phyloP scores from a whole-genome alignment of 1,284 basidiomycete species.

The Mycosarcoma mackinlayi region DNA sequence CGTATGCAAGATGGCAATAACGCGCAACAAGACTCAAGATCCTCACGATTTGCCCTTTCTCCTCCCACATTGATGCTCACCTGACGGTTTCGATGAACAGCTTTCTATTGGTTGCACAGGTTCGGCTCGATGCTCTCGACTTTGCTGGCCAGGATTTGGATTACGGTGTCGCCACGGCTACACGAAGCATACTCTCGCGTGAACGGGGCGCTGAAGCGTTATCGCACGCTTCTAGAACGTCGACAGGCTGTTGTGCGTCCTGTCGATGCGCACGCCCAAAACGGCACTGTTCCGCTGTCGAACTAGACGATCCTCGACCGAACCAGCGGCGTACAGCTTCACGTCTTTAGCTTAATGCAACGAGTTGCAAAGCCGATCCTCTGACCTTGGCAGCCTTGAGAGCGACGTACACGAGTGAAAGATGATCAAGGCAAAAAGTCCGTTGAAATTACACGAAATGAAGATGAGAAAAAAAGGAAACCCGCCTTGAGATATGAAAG shows the following conservation, averaged over 20 bases:
- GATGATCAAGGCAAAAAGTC: no score
- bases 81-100: neutral
- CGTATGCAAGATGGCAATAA: neutral
- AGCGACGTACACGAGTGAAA: no score
- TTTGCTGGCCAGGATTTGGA: neutral
- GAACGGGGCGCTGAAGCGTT: neutral
- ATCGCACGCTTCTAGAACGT: neutral
- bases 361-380: no score
- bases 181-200: neutral
- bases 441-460: no score
- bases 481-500: no score
- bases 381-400: no score
- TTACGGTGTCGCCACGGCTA: constrained; percentile 1
- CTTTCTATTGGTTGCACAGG: constrained; percentile 16
- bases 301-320: constrained; percentile 2
- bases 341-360: no score
- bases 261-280: constrained; percentile 10
- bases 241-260: neutral
- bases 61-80: neutral
- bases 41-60: neutral
- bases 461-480: no score
- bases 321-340: neutral
- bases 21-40: constrained; percentile 4
- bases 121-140: neutral
- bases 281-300: constrained; percentile 3